Evolutionary conservation across 371 early-diverging fungal genomes (phyloP).

Genomic region (Rhizopus delemar): DNA sequence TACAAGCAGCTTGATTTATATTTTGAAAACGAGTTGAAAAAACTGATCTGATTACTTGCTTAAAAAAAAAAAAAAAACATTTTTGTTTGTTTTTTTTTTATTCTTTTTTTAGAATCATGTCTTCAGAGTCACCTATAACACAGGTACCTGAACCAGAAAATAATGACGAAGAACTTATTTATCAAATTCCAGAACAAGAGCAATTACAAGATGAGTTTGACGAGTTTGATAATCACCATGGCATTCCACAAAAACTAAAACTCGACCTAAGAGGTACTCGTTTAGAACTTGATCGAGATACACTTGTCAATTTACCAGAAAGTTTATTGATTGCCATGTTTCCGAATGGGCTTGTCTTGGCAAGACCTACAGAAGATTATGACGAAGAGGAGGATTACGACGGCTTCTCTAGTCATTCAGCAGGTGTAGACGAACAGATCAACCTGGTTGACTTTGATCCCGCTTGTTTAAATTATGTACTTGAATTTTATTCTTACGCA

Average conservation of each 20-base stretch:
- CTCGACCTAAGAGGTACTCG: slow-evolving; percentile 75
- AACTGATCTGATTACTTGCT: slow-evolving; percentile 10
- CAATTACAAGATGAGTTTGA: slow-evolving; percentile 26
- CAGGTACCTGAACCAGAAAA: slow-evolving; percentile 37
- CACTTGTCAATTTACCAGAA: slow-evolving; percentile 74
- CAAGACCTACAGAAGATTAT: slow-evolving; percentile 45
- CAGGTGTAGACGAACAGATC: slow-evolving; percentile 54
- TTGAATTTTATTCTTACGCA: slow-evolving; percentile 53
- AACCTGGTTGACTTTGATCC: slow-evolving; percentile 69
- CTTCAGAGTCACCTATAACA: slow-evolving; percentile 45
- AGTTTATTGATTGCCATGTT: slow-evolving; percentile 82
- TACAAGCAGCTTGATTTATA: slow-evolving; percentile 18
- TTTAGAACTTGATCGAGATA: slow-evolving; percentile 73
- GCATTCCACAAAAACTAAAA: slow-evolving; percentile 60
- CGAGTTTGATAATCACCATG: slow-evolving; percentile 38
- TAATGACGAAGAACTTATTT: slow-evolving; percentile 23
- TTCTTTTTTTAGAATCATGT: slow-evolving; percentile 19
- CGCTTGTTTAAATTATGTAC: slow-evolving; percentile 62
- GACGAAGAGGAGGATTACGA: slow-evolving; percentile 42
- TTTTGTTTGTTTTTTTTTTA: neutral
- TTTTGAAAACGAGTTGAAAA: slow-evolving; percentile 14
- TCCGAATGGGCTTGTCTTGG: slow-evolving; percentile 72
- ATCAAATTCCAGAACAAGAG: slow-evolving; percentile 25
- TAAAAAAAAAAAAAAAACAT: slow-evolving; percentile 1
- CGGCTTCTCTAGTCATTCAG: slow-evolving; percentile 51